Base-by-base conservation (phyloP, 2,329 filamentous ascomycete genomes). In the Aspergillus arachidicola region DNA sequence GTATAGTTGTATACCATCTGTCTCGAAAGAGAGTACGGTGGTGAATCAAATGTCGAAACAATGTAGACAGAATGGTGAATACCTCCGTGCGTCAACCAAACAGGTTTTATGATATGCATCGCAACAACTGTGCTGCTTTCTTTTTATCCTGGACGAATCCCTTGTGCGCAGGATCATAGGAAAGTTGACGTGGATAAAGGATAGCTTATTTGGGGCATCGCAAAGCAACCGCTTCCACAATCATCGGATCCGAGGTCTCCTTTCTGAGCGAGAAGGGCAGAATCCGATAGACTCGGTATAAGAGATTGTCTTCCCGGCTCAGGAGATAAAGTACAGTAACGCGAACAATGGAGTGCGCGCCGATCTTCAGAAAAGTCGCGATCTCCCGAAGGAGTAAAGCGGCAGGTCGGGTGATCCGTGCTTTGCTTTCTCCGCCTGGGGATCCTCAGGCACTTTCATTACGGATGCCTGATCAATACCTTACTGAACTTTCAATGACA, bases 11-110 rank as follows among this genome's bases (percentile, higher is more conserved):
- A 38, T 28, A 11, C 32, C 7, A 21, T 26, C 19, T 21, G 36
- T 23, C 32, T 16, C 21, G 14, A 36, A 16, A 32, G 16, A 32
- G 19, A 21, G 19, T 5, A 38, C n/a, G 21, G 51, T 23, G 5
- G n/a, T 12, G 14, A 54, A 59, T 3, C 34, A 46, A 54, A 61
- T 41, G 11, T 36, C 26, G 32, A 53, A 36, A 36, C 53, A 51
- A 59, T 50, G 58, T 57, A 45, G 23, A 59, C 64, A 61, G 53
- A 45, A 30, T 32, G 59, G 21, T 36, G 51, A 36, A 43, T 82
- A 91, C 90, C 94, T 81, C 92, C 93, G 83, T 97, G 94, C 78
- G 91, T 94, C 74, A 98, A 89, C 94, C 94, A 98, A 76, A 91
- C 89, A 71, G 94, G 94, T 87, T 96, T 97, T 80, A 96, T 92